phyloP scores from a whole-genome alignment of 495 filamentous ascomycete genomes.

The Tricharina praecox region DNA sequence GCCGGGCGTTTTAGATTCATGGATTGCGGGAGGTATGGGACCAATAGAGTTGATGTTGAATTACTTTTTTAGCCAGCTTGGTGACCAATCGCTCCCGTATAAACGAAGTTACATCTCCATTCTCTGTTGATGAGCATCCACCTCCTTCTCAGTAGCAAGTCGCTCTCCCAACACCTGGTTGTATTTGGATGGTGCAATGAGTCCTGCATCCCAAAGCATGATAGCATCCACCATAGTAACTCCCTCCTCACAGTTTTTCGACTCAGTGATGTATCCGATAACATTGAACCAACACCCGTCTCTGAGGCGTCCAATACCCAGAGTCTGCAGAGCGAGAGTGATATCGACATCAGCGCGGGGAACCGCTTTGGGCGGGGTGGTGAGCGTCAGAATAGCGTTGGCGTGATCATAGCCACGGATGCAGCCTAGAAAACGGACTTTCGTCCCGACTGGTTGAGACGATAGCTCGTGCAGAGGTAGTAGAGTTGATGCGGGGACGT shows the following conservation, averaged over 20 bases:
- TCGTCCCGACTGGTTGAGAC: constrained; percentile 40
- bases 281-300: constrained; percentile 80
- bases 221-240: constrained; percentile 12
- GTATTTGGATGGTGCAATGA: constrained; percentile 1
- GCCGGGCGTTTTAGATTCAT: not conserved
- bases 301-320: constrained; percentile 44
- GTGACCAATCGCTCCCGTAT: too few species aligned
- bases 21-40: not conserved
- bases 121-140: constrained; percentile 3
- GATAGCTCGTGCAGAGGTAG: constrained; percentile 46
- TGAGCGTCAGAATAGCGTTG: constrained; percentile 44
- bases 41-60: not conserved
- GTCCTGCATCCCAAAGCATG: constrained; percentile 17
- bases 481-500: constrained; percentile 12
- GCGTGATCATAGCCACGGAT: constrained; percentile 38
- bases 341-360: constrained; percentile 45
- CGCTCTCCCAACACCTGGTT: constrained; percentile 11
- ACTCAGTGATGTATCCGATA: constrained; percentile 53
- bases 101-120: not conserved
- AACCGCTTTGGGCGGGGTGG: constrained; percentile 35
- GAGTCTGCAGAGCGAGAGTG: constrained; percentile 42
- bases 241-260: not conserved
- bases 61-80: not conserved
- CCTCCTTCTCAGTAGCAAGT: constrained; percentile 3
- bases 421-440: constrained; percentile 83